Conservation (phyloP, 23 red algal species). For the Gracilaria vermiculophylla region DNA sequence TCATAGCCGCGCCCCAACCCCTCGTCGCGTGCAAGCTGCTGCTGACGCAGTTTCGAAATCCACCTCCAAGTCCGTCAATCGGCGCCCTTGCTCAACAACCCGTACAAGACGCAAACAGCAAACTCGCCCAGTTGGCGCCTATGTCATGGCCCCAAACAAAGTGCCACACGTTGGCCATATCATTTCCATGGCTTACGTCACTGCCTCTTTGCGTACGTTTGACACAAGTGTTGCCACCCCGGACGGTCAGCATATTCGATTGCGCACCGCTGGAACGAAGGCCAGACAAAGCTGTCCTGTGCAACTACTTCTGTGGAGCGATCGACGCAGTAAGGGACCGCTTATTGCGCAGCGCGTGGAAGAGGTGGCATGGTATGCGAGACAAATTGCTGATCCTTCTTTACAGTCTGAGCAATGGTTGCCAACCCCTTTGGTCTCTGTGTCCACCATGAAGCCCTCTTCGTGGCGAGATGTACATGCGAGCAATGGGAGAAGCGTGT, state of each 20-base stretch:
- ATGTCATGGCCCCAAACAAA: constrained; percentile 29
- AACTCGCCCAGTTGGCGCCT: constrained; percentile 18
- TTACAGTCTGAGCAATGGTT: constrained; percentile 61
- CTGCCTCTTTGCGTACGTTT: constrained; percentile 18
- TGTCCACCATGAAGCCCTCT: constrained; percentile 48
- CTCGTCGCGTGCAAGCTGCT: background rate
- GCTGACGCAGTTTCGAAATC: background rate
- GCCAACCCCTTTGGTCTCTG: constrained; percentile 56
- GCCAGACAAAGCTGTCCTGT: constrained; percentile 42
- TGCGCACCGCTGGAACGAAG: constrained; percentile 51
- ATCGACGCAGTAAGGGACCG: constrained; percentile 41
- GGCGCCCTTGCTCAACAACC: background rate
- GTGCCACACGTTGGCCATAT: constrained; percentile 29
- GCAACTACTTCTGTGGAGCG: constrained; percentile 65
- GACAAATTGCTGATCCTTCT: background rate
- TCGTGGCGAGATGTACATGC: constrained; percentile 49
- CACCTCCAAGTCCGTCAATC: background rate
- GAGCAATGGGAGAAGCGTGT: background rate
- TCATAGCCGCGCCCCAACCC: constrained; percentile 7
- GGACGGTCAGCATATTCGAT: background rate
- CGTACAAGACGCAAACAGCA: background rate
- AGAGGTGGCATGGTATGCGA: constrained; percentile 66
- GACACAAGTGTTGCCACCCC: background rate
- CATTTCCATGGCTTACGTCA: constrained; percentile 58
- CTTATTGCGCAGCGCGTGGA: constrained; percentile 16